These are phyloP conservation scores for Trypanosoma scelopori DNA, from an alignment of 208 protist species.

Conservation along the genomic window DNA sequence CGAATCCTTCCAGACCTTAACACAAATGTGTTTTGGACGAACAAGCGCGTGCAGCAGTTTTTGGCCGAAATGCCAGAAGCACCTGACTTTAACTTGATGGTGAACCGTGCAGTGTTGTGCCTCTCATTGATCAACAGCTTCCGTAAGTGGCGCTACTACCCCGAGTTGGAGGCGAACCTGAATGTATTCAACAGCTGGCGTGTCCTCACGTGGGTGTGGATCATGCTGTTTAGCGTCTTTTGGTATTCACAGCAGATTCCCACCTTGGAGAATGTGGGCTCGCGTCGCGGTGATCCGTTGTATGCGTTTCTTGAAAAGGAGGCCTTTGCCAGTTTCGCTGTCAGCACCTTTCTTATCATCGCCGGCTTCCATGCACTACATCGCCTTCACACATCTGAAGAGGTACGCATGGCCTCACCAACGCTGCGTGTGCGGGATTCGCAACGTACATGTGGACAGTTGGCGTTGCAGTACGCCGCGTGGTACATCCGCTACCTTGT, in stretches of 20 bases:
- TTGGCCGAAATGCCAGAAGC: slow-evolving; percentile 20
- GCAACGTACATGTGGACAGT: slow-evolving; percentile 3
- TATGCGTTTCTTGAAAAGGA: slow-evolving; percentile 28
- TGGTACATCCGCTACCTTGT: slow-evolving; percentile 29
- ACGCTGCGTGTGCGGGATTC: background rate
- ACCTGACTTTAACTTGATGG: slow-evolving; percentile 25
- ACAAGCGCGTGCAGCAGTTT: slow-evolving; percentile 20
- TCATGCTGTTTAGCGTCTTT: slow-evolving; percentile 29
- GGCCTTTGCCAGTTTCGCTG: slow-evolving; percentile 19
- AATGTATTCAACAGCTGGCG: slow-evolving; percentile 36
- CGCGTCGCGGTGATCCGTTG: slow-evolving; percentile 8
- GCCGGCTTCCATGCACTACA: slow-evolving; percentile 32
- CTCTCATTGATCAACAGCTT: slow-evolving; percentile 36
- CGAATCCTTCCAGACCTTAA: slow-evolving; percentile 14
- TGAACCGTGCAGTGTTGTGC: slow-evolving; percentile 26
- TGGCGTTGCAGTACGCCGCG: background rate
- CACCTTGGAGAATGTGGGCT: slow-evolving; percentile 15
- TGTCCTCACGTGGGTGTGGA: slow-evolving; percentile 32
- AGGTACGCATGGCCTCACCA: slow-evolving; percentile 14
- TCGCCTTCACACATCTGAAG: slow-evolving; percentile 25
- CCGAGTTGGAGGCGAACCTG: slow-evolving; percentile 26
- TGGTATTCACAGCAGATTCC: slow-evolving; percentile 27
- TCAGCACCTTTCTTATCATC: slow-evolving; percentile 39
- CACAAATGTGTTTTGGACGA: slow-evolving; percentile 13
- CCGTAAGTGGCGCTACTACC: slow-evolving; percentile 30